These are phyloP conservation scores for Clausena lansium DNA, from an alignment of 345 rosid genomes.

Conservation along the genomic window DNA sequence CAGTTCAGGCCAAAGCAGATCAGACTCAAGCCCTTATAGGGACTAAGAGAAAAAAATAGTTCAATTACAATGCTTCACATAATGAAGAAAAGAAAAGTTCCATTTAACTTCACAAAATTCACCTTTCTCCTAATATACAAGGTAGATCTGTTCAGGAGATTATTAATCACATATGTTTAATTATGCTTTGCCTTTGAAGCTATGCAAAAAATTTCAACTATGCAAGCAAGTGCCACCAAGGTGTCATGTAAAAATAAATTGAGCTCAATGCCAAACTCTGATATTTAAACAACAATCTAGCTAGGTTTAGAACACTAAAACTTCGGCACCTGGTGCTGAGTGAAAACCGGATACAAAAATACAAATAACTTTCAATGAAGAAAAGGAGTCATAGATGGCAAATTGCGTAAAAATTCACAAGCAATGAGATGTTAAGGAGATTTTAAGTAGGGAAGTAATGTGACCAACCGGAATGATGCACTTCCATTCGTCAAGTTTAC, in stretches of 20 bases:
- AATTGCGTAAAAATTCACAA: not conserved
- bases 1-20: slow-evolving; percentile 2
- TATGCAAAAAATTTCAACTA: not conserved
- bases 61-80: not conserved
- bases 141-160: not conserved
- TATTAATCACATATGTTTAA: not conserved
- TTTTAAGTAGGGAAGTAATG: slow-evolving; percentile 18
- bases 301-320: not conserved
- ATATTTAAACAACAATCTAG: not conserved
- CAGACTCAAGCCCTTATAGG: slow-evolving; percentile 7
- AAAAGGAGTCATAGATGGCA: not conserved
- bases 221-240: not conserved
- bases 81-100: not conserved
- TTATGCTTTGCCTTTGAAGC: not conserved
- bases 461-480: slow-evolving; percentile 88
- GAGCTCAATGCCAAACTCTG: not conserved
- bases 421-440: not conserved
- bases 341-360: not conserved
- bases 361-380: not conserved
- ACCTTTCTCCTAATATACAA: not conserved
- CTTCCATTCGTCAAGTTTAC: slow-evolving; percentile 99
- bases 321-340: not conserved
- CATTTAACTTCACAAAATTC: not conserved
- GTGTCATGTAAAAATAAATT: not conserved
- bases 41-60: slow-evolving; percentile 1